Conservation (phyloP, 192 early-diverging fungal species). For the Entomortierella lignicola region DNA sequence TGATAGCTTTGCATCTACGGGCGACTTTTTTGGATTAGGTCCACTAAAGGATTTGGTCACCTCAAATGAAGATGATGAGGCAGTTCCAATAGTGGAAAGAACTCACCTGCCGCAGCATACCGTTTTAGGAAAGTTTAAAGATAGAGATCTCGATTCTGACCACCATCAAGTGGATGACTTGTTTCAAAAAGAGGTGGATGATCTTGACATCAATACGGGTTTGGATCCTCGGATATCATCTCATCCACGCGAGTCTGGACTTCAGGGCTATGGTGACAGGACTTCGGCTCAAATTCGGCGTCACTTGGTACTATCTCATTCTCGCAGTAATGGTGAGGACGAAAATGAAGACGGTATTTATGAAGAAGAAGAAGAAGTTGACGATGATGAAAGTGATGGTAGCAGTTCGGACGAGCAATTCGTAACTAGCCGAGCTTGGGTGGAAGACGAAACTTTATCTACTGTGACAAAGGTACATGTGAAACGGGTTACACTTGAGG, state of each 20-base stretch:
- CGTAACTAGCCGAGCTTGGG: conserved; percentile 31
- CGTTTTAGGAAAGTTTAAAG: conserved; percentile 3
- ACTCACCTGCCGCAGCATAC: background rate
- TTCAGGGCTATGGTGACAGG: background rate
- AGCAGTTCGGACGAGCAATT: conserved; percentile 27
- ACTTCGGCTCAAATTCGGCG: background rate
- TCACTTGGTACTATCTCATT: background rate
- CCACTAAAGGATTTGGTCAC: background rate
- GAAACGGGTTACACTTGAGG: background rate
- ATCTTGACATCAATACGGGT: conserved; percentile 23
- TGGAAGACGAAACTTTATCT: background rate
- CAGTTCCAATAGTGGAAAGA: background rate
- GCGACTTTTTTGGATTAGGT: conserved; percentile 24
- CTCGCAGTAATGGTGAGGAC: background rate
- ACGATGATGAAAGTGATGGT: conserved; percentile 5
- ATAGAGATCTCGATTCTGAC: background rate
- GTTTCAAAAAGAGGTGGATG: conserved; percentile 36
- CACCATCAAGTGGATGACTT: conserved; percentile 24
- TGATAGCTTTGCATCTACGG: conserved; percentile 12
- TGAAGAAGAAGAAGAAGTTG: too few species aligned
- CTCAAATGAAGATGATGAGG: background rate
- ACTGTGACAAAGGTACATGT: background rate
- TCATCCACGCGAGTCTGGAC: conserved; percentile 2
- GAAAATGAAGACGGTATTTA: too few species aligned
- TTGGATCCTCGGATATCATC: conserved; percentile 7